Base-by-base conservation (phyloP, 768 basidiomycete species). In the Tricholoma sp. region DNA sequence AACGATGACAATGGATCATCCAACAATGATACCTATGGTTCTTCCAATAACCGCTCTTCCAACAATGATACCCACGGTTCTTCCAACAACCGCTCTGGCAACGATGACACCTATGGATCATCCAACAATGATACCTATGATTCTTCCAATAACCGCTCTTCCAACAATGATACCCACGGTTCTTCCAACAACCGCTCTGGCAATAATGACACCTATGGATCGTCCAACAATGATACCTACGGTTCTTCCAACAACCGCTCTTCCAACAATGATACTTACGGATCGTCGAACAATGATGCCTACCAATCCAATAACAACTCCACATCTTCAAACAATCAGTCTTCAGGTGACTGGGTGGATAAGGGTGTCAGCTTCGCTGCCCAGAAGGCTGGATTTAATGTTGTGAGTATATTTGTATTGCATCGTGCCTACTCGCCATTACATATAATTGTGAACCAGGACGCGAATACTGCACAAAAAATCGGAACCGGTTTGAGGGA, bases 361-460 rank as follows among this genome's bases (percentile, higher is more conserved):
- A 74, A 76, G 57, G 75, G 78, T 45, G 66, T 83, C 52, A 67
- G 69, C 56, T 57, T 52, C 18, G 72, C 64, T 24, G 75, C 79
- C 6, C 55, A 69, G 56, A 72, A 76, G 63, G 74, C 73, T 27
- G 81, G 81, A 0, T 74, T 69, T 61, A 73, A 79, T 58, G 6
- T 82, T 14, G 80, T 83, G 56, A 50, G 79, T 71, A 9, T 41
- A 11, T 50, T 60, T 14, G 31, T 10, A 24, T 35, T 31, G 4
- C 12, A 9, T 35, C 24, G 5, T 12, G 9, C 7, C 46, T n/a
- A 27, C 4, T 21, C 16, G 29, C 24, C 22, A 31, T 12, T 49
- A 21, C 19, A 32, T 8, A n/a, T 3, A 8, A 32, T 7, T 32
- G 8, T 16, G 31, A 43, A 46, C 4, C 57, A 78, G 77, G 70